Conservation (phyloP, 306 rosid genomes). For the Cucurbita moschata region DNA sequence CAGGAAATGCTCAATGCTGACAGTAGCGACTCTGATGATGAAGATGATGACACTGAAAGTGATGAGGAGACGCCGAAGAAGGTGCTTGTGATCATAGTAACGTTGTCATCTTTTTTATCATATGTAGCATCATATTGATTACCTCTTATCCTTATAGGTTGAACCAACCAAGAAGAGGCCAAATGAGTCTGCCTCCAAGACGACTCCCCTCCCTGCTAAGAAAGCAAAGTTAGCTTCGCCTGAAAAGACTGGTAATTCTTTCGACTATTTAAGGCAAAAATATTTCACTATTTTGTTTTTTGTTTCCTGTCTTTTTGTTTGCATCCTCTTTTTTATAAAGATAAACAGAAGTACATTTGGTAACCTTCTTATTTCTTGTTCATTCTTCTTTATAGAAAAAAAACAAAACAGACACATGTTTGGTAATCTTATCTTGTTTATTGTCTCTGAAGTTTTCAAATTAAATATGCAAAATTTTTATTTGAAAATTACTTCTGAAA, state of each 20-base stretch:
- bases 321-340: too few relatives aligned
- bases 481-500: too few relatives aligned
- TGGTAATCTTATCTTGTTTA: too few relatives aligned
- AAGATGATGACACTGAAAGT: conserved; percentile 9
- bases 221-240: conserved; percentile 53
- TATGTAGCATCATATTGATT: neutral
- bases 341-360: too few relatives aligned
- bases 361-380: too few relatives aligned
- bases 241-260: conserved; percentile 49
- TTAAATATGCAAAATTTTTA: too few relatives aligned
- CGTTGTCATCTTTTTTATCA: neutral
- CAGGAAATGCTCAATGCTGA: conserved; percentile 33
- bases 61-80: conserved; percentile 49
- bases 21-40: conserved; percentile 16
- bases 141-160: conserved; percentile 3
- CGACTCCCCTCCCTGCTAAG: conserved; percentile 58
- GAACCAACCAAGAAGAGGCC: conserved; percentile 47
- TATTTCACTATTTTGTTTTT: too few relatives aligned
- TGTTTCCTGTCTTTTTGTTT: too few relatives aligned
- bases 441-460: too few relatives aligned
- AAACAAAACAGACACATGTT: too few relatives aligned
- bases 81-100: conserved; percentile 15
- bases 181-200: conserved; percentile 31
- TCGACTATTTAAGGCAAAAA: too few relatives aligned
- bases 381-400: too few relatives aligned